Conservation (phyloP, 108 stramenopile genomes). For the Epithemia pelagica region DNA sequence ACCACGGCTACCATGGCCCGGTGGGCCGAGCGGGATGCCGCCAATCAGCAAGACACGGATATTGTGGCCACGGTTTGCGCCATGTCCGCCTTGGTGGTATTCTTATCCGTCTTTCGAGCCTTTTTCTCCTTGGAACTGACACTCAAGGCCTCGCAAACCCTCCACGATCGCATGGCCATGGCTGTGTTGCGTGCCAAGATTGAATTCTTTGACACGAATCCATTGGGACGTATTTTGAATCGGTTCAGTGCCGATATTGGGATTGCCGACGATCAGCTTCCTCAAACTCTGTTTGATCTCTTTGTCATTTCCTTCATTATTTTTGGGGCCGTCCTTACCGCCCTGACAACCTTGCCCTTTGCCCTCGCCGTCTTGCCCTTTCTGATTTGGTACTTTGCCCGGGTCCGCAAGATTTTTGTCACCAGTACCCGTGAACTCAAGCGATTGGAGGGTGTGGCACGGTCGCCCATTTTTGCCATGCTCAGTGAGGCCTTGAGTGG, state of each 20-base stretch:
- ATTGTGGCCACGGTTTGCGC: constrained; percentile 49
- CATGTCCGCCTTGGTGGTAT: constrained; percentile 29
- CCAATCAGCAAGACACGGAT: constrained; percentile 31
- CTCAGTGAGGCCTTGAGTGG: constrained; percentile 81
- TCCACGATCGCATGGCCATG: constrained; percentile 75
- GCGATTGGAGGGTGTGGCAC: constrained; percentile 74
- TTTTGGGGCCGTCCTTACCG: constrained; percentile 54
- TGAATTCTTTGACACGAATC: constrained; percentile 88
- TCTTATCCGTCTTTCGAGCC: constrained; percentile 49
- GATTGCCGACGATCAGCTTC: constrained; percentile 60
- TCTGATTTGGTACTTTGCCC: constrained; percentile 57
- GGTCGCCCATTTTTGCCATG: constrained; percentile 85
- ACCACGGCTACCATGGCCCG: constrained; percentile 48
- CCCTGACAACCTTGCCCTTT: constrained; percentile 55
- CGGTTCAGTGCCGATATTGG: constrained; percentile 77
- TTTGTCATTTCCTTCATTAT: constrained; percentile 55
- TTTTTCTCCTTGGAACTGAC: constrained; percentile 38
- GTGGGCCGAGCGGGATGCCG: constrained; percentile 48
- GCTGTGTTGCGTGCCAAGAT: constrained; percentile 79
- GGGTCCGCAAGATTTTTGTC: constrained; percentile 65
- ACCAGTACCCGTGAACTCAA: constrained; percentile 78
- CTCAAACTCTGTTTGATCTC: constrained; percentile 70
- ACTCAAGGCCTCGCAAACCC: constrained; percentile 57
- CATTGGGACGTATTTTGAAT: constrained; percentile 84
- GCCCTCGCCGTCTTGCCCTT: constrained; percentile 61